These are phyloP conservation scores for Sherardia arvensis DNA, from an alignment of 257 asterid species.

Conservation along the genomic window DNA sequence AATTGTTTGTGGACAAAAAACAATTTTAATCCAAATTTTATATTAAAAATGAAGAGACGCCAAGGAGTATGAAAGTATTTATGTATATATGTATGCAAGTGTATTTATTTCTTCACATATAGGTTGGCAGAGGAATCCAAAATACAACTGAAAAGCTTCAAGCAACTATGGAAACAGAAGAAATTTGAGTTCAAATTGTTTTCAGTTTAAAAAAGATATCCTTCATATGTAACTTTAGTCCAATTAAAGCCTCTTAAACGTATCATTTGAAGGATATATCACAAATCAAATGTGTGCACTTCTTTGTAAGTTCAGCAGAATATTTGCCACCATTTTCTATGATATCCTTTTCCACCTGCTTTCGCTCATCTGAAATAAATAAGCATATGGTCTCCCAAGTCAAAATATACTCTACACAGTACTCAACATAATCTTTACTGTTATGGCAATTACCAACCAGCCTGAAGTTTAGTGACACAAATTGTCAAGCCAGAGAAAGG, in stretches of 20 bases:
- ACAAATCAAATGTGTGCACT: constrained; percentile 87
- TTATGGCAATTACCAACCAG: constrained; percentile 41
- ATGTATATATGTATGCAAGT: too few relatives aligned
- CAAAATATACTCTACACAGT: constrained; percentile 9
- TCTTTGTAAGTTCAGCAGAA: constrained; percentile 77
- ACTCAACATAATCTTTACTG: not conserved
- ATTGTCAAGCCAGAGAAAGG: constrained; percentile 82
- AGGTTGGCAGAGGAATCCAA: not conserved
- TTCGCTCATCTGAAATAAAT: constrained; percentile 57
- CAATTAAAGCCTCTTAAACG: not conserved
- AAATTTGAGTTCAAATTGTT: too few relatives aligned
- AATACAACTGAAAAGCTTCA: not conserved
- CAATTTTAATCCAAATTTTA: not conserved
- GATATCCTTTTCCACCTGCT: constrained; percentile 66
- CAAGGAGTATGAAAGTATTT: too few relatives aligned
- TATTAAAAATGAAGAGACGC: too few relatives aligned
- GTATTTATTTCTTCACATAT: too few relatives aligned
- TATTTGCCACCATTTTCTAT: constrained; percentile 82
- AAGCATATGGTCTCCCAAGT: constrained; percentile 8
- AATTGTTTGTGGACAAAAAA: not conserved
- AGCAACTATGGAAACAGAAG: not conserved
- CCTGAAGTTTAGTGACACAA: constrained; percentile 72
- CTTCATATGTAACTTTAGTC: not conserved
- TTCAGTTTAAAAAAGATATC: not conserved
- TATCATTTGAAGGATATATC: constrained; percentile 59